Evolutionary conservation across 768 basidiomycete genomes (phyloP), one percentile per base, ranked within the genome.

Genomic region (Lentinus tigrinus): DNA sequence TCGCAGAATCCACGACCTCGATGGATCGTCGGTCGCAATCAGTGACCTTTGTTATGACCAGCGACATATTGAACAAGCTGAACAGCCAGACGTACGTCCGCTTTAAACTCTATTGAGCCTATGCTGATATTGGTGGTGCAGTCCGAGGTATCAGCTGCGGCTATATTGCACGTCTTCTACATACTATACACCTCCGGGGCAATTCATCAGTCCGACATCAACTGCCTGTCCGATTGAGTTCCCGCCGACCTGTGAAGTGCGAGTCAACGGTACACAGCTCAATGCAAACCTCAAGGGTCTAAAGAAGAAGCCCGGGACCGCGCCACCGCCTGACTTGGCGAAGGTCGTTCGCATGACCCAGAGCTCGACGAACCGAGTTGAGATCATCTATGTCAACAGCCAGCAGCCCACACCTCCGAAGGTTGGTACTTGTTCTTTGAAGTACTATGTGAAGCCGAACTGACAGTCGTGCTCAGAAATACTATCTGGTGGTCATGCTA

Each of bases 261-360:
- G 92, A 67, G 84, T 95, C 38, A 96, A 97, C 71, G 79, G 75
- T 54, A 77, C 77, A 2, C 78, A 83, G 53, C 74, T 96, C 28
- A 76, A 76, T 19, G 91, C 88, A 37, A 95, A 88, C 70, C 72
- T 94, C 61, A 93, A 93, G 71, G 95, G 95, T 4, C 74, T 96
- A 69, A 97, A 97, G 81, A 97, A 97, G 78, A 95, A 91, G 65
- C 89, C 93, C 27, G 94, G 94, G 3, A 95, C 92, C 42, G 91
- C 93, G 1, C 93, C 94, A n/a, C 94, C 94, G 6, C 87, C 93
- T 1, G 88, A 94, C 69, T 70, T 85, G 52, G 75, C 77, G 27
- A 77, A 70, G 62, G 63, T 70, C 42, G 68, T 79, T 17, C 70
- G 76, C 54, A 64, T 83, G 34, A 74, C 75, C 38, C 75, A 77